Percentiles rank a stretch among this genome's conserved stretches.
phyloP scores from a whole-genome alignment of 306 rosid genomes.

The Calophaca sinica region DNA sequence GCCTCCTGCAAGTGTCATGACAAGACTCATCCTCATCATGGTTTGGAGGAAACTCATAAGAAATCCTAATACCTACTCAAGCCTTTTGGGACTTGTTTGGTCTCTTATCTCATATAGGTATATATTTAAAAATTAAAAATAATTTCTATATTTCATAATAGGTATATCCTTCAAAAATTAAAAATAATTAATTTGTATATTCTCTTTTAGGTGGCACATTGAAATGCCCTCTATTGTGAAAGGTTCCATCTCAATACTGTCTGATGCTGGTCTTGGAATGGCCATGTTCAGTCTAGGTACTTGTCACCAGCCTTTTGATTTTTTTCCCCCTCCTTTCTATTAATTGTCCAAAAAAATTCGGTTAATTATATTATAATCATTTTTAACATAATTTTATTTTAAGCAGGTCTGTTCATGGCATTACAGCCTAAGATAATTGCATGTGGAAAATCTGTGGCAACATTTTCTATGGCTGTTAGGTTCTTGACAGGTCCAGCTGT shows the following conservation, averaged over 20 bases:
- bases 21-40: constrained; percentile 87
- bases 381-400: neutral
- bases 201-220: constrained; percentile 66
- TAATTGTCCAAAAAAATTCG: neutral
- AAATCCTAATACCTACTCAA: constrained; percentile 89
- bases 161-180: constrained; percentile 42
- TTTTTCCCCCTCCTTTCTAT: neutral
- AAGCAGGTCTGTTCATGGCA: constrained; percentile 88
- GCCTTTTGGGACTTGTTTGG: constrained; percentile 79
- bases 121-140: neutral
- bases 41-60: constrained; percentile 95
- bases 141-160: constrained; percentile 7
- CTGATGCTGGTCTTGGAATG: constrained; percentile 94
- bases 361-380: neutral
- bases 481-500: constrained; percentile 94
- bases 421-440: constrained; percentile 88
- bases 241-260: constrained; percentile 84
- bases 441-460: constrained; percentile 88
- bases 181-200: neutral
- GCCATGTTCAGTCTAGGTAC: constrained; percentile 96
- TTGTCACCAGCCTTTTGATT: neutral
- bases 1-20: constrained; percentile 93
- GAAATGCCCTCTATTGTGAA: constrained; percentile 83
- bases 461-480: constrained; percentile 93
- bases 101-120: constrained; percentile 84